Evolutionary conservation across 345 rosid species (phyloP).

Genomic region (Moringa oleifera): DNA sequence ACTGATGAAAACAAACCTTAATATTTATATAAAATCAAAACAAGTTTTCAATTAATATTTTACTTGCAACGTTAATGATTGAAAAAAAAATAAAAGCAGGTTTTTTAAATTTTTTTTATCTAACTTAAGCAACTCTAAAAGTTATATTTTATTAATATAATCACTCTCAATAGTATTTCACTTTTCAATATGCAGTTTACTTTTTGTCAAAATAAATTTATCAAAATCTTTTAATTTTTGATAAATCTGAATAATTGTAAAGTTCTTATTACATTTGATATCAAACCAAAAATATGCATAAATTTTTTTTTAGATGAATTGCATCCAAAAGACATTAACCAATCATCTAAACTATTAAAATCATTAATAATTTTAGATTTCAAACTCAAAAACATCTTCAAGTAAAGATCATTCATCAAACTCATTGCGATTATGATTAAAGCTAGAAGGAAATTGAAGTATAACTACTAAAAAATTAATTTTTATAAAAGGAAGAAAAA

Average conservation of each 20-base stretch:
- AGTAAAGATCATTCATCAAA: conserved; percentile 46
- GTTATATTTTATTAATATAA: too few relatives aligned
- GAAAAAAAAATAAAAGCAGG: too few relatives aligned
- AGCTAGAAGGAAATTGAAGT: conserved; percentile 26
- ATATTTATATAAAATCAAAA: too few relatives aligned
- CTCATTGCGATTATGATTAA: conserved; percentile 15
- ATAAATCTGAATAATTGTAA: conserved; percentile 46
- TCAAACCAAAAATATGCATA: conserved; percentile 82
- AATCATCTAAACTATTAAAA: conserved; percentile 45
- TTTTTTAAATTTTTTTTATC: too few relatives aligned
- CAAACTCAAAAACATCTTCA: conserved; percentile 57
- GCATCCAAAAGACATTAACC: conserved; percentile 43
- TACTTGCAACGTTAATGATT: too few relatives aligned
- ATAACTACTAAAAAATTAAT: conserved; percentile 34
- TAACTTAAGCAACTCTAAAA: too few relatives aligned
- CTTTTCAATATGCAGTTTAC: too few relatives aligned
- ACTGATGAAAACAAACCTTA: too few relatives aligned
- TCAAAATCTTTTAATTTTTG: too few relatives aligned
- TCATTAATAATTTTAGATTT: conserved; percentile 61
- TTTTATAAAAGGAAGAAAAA: conserved; percentile 21
- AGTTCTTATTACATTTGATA: conserved; percentile 58
- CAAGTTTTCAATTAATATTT: too few relatives aligned
- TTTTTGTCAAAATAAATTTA: too few relatives aligned
- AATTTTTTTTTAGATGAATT: conserved; percentile 21
- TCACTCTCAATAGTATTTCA: too few relatives aligned